Conservation (phyloP, 202 grass and related monocot genomes). For the Cymbopogon flexuosus region DNA sequence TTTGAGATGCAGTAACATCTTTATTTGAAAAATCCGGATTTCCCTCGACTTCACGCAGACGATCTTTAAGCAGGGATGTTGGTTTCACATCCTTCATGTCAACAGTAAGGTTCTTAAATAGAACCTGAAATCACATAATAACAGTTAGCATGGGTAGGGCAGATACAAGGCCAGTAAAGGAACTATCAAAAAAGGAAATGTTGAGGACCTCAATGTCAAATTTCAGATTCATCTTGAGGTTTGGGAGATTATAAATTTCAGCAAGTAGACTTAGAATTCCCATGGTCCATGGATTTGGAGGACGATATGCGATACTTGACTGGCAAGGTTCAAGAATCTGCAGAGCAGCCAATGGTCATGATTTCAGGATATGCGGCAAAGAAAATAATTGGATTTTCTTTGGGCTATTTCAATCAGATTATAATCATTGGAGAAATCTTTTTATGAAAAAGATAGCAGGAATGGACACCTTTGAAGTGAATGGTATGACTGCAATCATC, state of each 20-base stretch:
- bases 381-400: not conserved
- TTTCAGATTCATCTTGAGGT: slow-evolving; percentile 94
- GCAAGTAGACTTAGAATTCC: slow-evolving; percentile 78
- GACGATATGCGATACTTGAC: slow-evolving; percentile 78
- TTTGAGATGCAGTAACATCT: slow-evolving; percentile 57
- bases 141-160: slow-evolving; percentile 11
- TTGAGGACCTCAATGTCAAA: slow-evolving; percentile 81
- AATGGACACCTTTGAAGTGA: slow-evolving; percentile 72
- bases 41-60: slow-evolving; percentile 63
- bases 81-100: slow-evolving; percentile 93
- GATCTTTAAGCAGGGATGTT: slow-evolving; percentile 56
- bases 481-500: slow-evolving; percentile 89
- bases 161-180: not conserved
- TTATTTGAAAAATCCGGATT: slow-evolving; percentile 93
- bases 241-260: slow-evolving; percentile 85
- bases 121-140: slow-evolving; percentile 46
- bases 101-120: slow-evolving; percentile 77
- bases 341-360: slow-evolving; percentile 24
- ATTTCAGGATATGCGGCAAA: not conserved
- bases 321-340: slow-evolving; percentile 87
- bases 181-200: not conserved
- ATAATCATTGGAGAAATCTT: slow-evolving; percentile 13
- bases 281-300: slow-evolving; percentile 96
- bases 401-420: not conserved
- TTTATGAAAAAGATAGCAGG: not conserved